Percentiles rank a stretch among this genome's conserved stretches.
Evolutionary conservation across 352 stramenopile genomes (phyloP).

Genomic region (Phytopythium ostracodes): DNA sequence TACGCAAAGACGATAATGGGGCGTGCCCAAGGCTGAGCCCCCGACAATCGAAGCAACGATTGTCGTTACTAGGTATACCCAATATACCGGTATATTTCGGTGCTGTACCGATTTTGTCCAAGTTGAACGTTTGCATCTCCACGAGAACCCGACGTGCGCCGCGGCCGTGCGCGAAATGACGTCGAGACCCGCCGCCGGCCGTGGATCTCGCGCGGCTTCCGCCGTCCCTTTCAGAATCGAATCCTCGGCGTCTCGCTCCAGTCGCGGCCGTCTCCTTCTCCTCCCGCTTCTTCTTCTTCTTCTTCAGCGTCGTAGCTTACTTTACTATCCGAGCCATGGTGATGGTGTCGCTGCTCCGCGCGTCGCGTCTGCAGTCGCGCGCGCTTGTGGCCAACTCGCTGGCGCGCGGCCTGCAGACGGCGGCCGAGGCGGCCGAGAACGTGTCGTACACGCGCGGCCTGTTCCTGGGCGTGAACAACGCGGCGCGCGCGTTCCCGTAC

Average conservation of each 20-base stretch:
- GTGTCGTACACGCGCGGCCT: slow-evolving; percentile 82
- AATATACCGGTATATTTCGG: too few species aligned
- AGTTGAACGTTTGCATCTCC: background rate
- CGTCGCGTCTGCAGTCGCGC: slow-evolving; percentile 13
- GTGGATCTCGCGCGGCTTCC: background rate
- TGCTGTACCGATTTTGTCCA: background rate
- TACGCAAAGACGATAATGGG: too few species aligned
- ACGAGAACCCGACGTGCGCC: background rate
- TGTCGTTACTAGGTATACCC: too few species aligned
- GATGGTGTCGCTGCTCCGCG: slow-evolving; percentile 43
- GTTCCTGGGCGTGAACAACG: slow-evolving; percentile 84
- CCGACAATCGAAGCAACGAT: too few species aligned
- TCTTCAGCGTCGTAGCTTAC: background rate
- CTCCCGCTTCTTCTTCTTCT: background rate
- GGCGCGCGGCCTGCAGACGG: slow-evolving; percentile 55
- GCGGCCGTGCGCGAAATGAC: background rate
- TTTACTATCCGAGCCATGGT: slow-evolving; percentile 22
- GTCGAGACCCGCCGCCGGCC: background rate
- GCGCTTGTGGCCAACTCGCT: slow-evolving; percentile 12
- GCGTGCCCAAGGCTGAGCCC: too few species aligned
- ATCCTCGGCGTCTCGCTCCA: background rate
- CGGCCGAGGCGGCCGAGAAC: slow-evolving; percentile 48
- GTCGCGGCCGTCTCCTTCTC: background rate
- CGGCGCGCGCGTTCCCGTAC: slow-evolving; percentile 73
- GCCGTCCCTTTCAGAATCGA: slow-evolving; percentile 4